phyloP scores from a whole-genome alignment of 176 grass and related monocot species.

The Oryza punctata region DNA sequence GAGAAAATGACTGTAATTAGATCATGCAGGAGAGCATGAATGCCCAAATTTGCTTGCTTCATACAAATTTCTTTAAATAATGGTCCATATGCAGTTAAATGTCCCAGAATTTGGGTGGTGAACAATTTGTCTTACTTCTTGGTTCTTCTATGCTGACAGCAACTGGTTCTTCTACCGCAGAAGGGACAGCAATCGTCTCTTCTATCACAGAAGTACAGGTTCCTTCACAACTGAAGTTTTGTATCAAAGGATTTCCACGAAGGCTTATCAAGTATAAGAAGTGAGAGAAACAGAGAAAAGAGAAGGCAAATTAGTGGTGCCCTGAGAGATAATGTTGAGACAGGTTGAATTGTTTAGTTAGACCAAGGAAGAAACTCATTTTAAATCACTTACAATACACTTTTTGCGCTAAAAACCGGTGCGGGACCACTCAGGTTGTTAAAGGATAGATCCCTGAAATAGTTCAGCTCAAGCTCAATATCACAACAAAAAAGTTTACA shows the following conservation, averaged over 20 bases:
- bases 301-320: slow-evolving; percentile 4
- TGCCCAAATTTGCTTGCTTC: background rate
- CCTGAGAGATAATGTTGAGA: background rate
- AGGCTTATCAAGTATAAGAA: slow-evolving; percentile 47
- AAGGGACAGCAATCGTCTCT: slow-evolving; percentile 35
- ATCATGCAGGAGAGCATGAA: background rate
- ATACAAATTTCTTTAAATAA: background rate
- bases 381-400: slow-evolving; percentile 46
- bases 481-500: background rate
- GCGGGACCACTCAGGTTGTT: slow-evolving; percentile 78
- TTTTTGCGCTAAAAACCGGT: slow-evolving; percentile 34
- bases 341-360: background rate
- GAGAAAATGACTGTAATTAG: slow-evolving; percentile 7
- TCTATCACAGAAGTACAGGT: slow-evolving; percentile 38
- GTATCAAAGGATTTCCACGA: slow-evolving; percentile 61
- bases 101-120: background rate
- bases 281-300: slow-evolving; percentile 6
- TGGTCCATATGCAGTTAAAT: background rate
- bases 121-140: slow-evolving; percentile 11
- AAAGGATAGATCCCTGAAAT: slow-evolving; percentile 74
- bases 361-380: slow-evolving; percentile 20
- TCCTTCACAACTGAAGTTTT: slow-evolving; percentile 20
- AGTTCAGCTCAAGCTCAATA: slow-evolving; percentile 9
- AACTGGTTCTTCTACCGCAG: slow-evolving; percentile 21
- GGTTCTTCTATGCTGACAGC: slow-evolving; percentile 25